phyloP scores from a whole-genome alignment of 306 rosid species.

The Cicer bijugum region DNA sequence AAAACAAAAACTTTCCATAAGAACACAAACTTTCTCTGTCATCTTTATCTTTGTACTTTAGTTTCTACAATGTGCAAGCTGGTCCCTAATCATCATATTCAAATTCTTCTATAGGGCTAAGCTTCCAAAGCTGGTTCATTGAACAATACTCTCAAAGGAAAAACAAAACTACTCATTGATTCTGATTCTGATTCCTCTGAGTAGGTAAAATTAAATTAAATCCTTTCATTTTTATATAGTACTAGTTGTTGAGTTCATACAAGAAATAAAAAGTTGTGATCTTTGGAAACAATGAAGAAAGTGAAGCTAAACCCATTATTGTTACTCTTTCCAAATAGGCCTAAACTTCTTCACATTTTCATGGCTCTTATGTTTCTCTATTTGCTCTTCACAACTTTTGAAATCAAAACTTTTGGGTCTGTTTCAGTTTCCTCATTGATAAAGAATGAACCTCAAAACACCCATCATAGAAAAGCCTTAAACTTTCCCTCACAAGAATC shows the following conservation, averaged over 20 bases:
- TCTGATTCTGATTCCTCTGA: background rate
- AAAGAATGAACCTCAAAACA: conserved; percentile 46
- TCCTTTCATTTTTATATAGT: background rate
- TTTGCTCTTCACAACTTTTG: conserved; percentile 74
- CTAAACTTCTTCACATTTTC: conserved; percentile 71
- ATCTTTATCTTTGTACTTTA: conserved; percentile 1
- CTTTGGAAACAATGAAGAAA: conserved; percentile 60
- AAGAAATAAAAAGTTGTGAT: conserved; percentile 13
- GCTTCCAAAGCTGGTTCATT: conserved; percentile 8
- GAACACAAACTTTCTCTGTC: conserved; percentile 21
- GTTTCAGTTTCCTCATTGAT: conserved; percentile 49
- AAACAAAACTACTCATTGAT: background rate
- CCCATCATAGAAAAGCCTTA: conserved; percentile 43
- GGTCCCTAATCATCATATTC: conserved; percentile 3
- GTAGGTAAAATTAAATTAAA: background rate
- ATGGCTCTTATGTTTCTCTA: conserved; percentile 62
- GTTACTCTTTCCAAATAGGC: conserved; percentile 50
- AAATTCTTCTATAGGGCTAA: background rate
- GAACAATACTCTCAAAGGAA: background rate
- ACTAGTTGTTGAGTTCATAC: background rate
- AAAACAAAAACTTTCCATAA: background rate
- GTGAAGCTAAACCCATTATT: conserved; percentile 57
- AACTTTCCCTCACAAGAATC: conserved; percentile 46
- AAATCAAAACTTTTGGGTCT: conserved; percentile 54
- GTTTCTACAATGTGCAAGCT: conserved; percentile 14